These are phyloP conservation scores for Aspergillus sp. DNA, from an alignment of 2,329 filamentous ascomycete species.

Conservation along the genomic window DNA sequence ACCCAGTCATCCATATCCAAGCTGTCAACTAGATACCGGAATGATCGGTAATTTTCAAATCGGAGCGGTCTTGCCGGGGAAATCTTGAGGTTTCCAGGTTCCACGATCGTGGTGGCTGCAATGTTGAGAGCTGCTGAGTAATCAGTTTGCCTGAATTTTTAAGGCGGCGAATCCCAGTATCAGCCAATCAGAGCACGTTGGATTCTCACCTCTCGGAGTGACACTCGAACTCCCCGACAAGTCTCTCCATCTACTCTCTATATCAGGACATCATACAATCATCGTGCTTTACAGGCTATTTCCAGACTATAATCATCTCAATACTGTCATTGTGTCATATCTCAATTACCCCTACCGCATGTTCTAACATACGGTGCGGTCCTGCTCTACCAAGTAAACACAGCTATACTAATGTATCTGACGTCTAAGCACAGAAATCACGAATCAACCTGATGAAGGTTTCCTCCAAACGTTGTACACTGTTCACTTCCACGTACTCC, in stretches of 20 bases:
- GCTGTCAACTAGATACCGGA: not conserved
- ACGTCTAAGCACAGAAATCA: constrained; percentile 21
- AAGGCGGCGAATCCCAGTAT: not conserved
- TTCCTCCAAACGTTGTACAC: constrained; percentile 36
- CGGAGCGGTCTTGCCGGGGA: not conserved
- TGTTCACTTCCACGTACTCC: constrained; percentile 52
- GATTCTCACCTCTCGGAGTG: too few relatives aligned
- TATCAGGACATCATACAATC: too few relatives aligned
- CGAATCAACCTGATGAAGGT: constrained; percentile 20
- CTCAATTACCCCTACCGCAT: not conserved
- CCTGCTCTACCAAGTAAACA: too few relatives aligned
- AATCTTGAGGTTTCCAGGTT: not conserved
- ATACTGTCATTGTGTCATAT: not conserved
- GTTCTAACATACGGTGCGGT: not conserved
- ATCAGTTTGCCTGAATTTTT: not conserved
- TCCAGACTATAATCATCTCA: not conserved
- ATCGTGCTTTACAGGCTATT: not conserved
- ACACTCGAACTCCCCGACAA: too few relatives aligned
- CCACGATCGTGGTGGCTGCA: not conserved
- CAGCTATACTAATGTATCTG: not conserved
- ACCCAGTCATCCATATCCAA: not conserved
- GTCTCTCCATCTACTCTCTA: too few relatives aligned
- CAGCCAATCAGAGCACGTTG: not conserved
- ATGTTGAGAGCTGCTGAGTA: not conserved
- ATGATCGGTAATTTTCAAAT: not conserved